phyloP scores from a whole-genome alignment of 352 stramenopile species.

The Phytophthora europaea region DNA sequence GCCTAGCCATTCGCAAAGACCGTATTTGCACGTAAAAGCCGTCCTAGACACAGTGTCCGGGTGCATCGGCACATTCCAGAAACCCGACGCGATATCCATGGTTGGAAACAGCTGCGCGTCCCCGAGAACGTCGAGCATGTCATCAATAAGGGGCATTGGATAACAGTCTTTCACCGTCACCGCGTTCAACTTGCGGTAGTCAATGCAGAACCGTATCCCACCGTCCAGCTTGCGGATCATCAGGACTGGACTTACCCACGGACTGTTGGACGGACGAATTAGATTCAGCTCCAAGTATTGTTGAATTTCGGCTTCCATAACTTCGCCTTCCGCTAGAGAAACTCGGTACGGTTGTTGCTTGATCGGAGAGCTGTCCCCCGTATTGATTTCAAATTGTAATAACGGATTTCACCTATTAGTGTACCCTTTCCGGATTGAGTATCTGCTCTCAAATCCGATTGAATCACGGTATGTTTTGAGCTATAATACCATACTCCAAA shows the following conservation, averaged over 20 bases:
- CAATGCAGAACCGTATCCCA: conserved; percentile 21
- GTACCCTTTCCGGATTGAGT: too few relatives aligned
- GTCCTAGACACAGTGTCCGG: conserved; percentile 1
- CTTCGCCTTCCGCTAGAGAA: conserved; percentile 3
- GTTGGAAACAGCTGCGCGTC: conserved; percentile 9
- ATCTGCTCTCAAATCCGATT: too few relatives aligned
- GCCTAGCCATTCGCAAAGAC: neutral
- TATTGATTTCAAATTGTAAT: conserved; percentile 18
- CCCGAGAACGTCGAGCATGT: conserved; percentile 16
- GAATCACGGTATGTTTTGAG: too few relatives aligned
- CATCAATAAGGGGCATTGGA: conserved; percentile 16
- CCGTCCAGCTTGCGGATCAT: neutral
- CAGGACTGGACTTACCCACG: conserved; percentile 5
- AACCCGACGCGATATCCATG: neutral
- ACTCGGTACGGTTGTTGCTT: conserved; percentile 22
- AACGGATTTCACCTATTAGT: too few relatives aligned
- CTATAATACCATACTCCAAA: too few relatives aligned
- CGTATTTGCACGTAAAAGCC: conserved; percentile 13
- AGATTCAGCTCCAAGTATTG: conserved; percentile 9
- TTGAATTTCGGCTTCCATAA: conserved; percentile 16
- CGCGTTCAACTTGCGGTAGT: conserved; percentile 14
- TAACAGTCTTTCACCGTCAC: conserved; percentile 17
- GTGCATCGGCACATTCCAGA: conserved; percentile 1
- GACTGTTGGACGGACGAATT: conserved; percentile 3
- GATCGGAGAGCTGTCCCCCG: neutral